Conservation (phyloP, 352 stramenopile species). For the Pythium insidiosum region DNA sequence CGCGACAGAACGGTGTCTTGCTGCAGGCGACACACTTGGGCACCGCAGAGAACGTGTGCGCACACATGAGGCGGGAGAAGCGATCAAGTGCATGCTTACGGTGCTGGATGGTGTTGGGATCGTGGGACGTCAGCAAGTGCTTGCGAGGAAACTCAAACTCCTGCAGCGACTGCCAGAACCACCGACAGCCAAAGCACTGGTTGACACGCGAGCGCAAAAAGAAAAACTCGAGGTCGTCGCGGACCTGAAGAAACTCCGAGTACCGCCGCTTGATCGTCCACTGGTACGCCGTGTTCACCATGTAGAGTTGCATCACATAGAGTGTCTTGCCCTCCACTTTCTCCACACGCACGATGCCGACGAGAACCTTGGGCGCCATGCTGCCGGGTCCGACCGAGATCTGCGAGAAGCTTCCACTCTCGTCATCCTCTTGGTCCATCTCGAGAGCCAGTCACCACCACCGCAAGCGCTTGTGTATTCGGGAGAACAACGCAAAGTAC, state of each 20-base stretch:
- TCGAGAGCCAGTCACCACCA: neutral
- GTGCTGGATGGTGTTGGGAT: slow-evolving; percentile 29
- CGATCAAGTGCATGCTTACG: slow-evolving; percentile 39
- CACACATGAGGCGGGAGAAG: slow-evolving; percentile 43
- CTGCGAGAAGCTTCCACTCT: slow-evolving; percentile 36
- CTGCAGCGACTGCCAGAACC: slow-evolving; percentile 55
- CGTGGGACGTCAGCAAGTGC: slow-evolving; percentile 41
- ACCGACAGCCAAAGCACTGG: slow-evolving; percentile 70
- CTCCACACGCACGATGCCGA: slow-evolving; percentile 21
- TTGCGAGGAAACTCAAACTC: slow-evolving; percentile 58
- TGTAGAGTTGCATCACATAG: slow-evolving; percentile 36
- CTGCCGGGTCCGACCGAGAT: slow-evolving; percentile 43
- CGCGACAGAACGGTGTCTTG: slow-evolving; percentile 36
- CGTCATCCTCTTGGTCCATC: slow-evolving; percentile 18
- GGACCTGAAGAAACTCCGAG: slow-evolving; percentile 59
- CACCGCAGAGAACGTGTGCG: slow-evolving; percentile 71
- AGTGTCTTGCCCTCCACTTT: slow-evolving; percentile 18
- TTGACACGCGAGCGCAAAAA: slow-evolving; percentile 27
- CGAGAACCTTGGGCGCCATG: slow-evolving; percentile 42
- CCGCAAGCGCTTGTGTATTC: no score
- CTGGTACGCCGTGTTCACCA: slow-evolving; percentile 29
- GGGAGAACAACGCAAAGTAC: no score
- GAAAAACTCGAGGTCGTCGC: slow-evolving; percentile 39
- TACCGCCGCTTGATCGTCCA: slow-evolving; percentile 64
- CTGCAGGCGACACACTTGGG: slow-evolving; percentile 65